Base-by-base conservation (phyloP, 2,329 filamentous ascomycete species). In the Bretziella fagacearum region DNA sequence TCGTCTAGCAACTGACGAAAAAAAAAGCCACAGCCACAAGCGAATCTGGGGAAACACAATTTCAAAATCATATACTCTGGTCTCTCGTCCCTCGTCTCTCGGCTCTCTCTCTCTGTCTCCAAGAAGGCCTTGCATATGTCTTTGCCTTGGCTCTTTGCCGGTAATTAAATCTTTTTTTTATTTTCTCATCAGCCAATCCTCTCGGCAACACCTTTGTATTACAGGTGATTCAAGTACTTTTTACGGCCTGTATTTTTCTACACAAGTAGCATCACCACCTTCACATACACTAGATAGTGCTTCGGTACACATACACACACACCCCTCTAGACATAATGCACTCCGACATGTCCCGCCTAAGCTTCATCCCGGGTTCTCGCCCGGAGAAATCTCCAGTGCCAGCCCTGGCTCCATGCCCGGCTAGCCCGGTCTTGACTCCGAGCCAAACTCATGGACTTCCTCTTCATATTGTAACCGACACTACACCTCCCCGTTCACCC, bases 11-110 rank as follows among this genome's bases (percentile, higher is more conserved):
- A 6, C 33, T 20, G n/a, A n/a, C n/a, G n/a, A n/a, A n/a, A n/a
- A n/a, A n/a, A n/a, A 3, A 15, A n/a, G 10, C 8, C 23, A 17
- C 35, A 20, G 18, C 40, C 40, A 43, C 26, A 43, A 43, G 26
- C 40, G 40, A 43, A 43, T 20, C 13, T 32, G 40, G 40, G 40
- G 26, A 43, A 30, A 43, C 40, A 43, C 26, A 43, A 30, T 6
- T n/a, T 23, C 30, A n/a, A 6, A 6, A 33, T 15, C 30, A n/a
- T n/a, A 6, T n/a, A 6, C 30, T n/a, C 3, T 10, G 10, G 4
- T 30, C 6, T 2, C 4, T n/a, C 10, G n/a, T 30, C 27, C 27
- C 3, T n/a, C 27, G 10, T 30, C 3, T 30, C n/a, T 30, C 10
- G 27, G 4, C 27, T n/a, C 27, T 30, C 10, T 30, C 27, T 30